These are phyloP conservation scores for Crithidia sp. DNA, from an alignment of 208 protist species.

Conservation along the genomic window DNA sequence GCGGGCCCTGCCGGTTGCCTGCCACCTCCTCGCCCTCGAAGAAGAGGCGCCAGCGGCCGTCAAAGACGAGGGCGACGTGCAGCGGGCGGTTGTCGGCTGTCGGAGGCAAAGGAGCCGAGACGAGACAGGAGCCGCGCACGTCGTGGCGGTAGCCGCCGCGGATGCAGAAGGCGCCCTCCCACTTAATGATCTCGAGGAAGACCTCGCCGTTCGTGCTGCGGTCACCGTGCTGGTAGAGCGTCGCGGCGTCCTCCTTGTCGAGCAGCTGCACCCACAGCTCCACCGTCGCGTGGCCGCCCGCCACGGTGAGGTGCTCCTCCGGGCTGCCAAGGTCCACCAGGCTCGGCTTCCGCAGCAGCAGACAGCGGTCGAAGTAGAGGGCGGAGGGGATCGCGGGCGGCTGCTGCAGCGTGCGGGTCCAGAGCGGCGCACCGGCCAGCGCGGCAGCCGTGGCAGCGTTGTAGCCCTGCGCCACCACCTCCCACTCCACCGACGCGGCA, in stretches of 20 bases:
- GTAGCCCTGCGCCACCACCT: conserved; percentile 44
- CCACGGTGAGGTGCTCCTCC: conserved; percentile 56
- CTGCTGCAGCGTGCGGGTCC: conserved; percentile 35
- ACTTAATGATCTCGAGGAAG: conserved; percentile 81
- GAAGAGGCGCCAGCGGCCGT: conserved; percentile 86
- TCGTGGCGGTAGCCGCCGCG: conserved; percentile 91
- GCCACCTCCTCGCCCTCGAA: conserved; percentile 82
- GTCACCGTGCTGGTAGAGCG: conserved; percentile 92
- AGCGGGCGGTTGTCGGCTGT: conserved; percentile 60
- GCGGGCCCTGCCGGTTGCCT: conserved; percentile 63
- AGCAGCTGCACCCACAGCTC: conserved; percentile 89
- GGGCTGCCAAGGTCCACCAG: conserved; percentile 81
- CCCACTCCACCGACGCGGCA: conserved; percentile 22
- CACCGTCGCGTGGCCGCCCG: conserved; percentile 83
- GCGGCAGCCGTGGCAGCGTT: conserved; percentile 24
- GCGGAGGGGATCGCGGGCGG: conserved; percentile 31
- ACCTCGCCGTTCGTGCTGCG: conserved; percentile 87
- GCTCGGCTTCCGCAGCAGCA: conserved; percentile 73
- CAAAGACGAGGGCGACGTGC: conserved; percentile 87
- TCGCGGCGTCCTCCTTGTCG: conserved; percentile 71
- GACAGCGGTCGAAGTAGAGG: conserved; percentile 43
- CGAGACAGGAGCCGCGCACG: conserved; percentile 75
- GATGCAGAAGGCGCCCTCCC: conserved; percentile 82
- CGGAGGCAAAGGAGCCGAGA: conserved; percentile 71
- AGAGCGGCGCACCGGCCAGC: conserved; percentile 41